phyloP scores from a whole-genome alignment of 179 eudicot genomes.

The Beta lomatogona region DNA sequence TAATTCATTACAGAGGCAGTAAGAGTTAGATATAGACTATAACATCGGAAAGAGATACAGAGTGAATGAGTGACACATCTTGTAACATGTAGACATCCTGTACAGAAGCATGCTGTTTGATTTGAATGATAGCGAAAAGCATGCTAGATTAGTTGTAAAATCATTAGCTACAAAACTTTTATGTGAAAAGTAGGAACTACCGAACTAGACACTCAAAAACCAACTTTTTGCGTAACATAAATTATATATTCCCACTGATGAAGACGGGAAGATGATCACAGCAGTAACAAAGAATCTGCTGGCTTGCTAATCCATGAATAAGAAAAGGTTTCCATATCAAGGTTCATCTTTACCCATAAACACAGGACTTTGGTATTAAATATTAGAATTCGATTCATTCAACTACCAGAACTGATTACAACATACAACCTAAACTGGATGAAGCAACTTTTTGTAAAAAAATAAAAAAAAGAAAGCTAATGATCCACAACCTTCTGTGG shows the following conservation, averaged over 20 bases:
- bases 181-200: neutral
- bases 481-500: neutral
- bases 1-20: neutral
- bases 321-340: neutral
- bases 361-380: neutral
- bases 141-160: neutral
- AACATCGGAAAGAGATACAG: neutral
- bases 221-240: neutral
- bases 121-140: neutral
- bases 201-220: neutral
- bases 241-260: neutral
- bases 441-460: neutral
- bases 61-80: neutral
- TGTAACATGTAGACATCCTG: neutral
- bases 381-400: conserved; percentile 16
- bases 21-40: neutral
- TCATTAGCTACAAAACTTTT: neutral
- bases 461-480: neutral
- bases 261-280: neutral
- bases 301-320: neutral
- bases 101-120: neutral
- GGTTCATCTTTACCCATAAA: conserved; percentile 3
- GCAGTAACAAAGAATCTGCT: neutral
- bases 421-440: conserved; percentile 23
- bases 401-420: neutral